These are phyloP conservation scores for Diaporthe sp. DNA, from an alignment of 2,329 filamentous ascomycete genomes.

Conservation along the genomic window DNA sequence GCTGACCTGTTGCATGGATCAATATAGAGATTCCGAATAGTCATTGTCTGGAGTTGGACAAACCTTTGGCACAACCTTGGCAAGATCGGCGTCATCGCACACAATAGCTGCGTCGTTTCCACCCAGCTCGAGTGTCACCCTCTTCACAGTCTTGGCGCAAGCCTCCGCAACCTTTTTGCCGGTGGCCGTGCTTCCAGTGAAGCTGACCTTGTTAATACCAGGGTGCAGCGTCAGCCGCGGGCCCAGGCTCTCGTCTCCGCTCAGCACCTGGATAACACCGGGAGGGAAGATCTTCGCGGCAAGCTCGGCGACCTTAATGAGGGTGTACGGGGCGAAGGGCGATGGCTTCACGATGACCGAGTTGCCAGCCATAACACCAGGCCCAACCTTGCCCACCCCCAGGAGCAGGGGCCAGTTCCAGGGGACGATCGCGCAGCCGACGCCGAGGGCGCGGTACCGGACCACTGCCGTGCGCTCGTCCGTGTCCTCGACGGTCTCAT, in stretches of 20 bases:
- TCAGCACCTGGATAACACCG: constrained; percentile 73
- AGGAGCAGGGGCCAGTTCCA: constrained; percentile 57
- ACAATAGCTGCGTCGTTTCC: constrained; percentile 56
- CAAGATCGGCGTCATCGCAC: constrained; percentile 59
- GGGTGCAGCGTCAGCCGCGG: constrained; percentile 72
- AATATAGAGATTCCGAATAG: neutral
- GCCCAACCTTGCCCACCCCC: constrained; percentile 62
- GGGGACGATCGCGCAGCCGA: constrained; percentile 62
- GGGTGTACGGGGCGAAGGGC: constrained; percentile 70
- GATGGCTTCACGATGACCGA: constrained; percentile 69
- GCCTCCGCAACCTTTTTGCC: constrained; percentile 57
- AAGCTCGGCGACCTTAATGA: constrained; percentile 73
- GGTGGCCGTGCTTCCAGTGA: constrained; percentile 68
- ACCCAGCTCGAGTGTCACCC: constrained; percentile 61
- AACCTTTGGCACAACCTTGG: constrained; percentile 50
- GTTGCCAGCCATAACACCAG: constrained; percentile 67
- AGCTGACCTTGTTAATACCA: constrained; percentile 72
- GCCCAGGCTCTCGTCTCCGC: constrained; percentile 72
- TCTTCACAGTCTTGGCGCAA: constrained; percentile 60
- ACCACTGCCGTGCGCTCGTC: constrained; percentile 33
- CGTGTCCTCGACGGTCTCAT: constrained; percentile 41
- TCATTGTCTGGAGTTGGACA: neutral
- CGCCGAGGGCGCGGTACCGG: constrained; percentile 52
- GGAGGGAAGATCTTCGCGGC: constrained; percentile 70
- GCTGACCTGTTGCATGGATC: constrained; percentile 50